phyloP scores from a whole-genome alignment of 352 stramenopile genomes.

The Pythium angustatum region DNA sequence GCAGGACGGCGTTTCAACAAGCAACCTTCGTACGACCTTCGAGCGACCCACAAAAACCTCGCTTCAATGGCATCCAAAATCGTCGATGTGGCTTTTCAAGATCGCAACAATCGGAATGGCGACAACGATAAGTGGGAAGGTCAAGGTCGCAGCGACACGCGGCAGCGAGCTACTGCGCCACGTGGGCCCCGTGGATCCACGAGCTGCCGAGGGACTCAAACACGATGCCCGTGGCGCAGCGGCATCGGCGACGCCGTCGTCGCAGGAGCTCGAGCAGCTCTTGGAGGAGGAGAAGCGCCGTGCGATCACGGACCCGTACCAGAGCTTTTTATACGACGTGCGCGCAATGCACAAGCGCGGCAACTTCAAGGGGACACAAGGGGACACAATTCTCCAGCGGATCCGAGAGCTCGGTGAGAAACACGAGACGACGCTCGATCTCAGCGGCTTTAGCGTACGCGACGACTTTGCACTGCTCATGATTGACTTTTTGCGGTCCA shows the following conservation, averaged over 20 bases:
- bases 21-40: slow-evolving; percentile 23
- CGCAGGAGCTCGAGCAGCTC: slow-evolving; percentile 45
- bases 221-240: slow-evolving; percentile 14
- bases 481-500: slow-evolving; percentile 50
- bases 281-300: slow-evolving; percentile 66
- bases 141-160: slow-evolving; percentile 42
- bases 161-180: slow-evolving; percentile 50
- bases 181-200: slow-evolving; percentile 56
- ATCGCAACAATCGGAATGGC: slow-evolving; percentile 12
- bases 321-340: slow-evolving; percentile 66
- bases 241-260: not conserved
- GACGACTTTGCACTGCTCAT: slow-evolving; percentile 65
- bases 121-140: slow-evolving; percentile 13
- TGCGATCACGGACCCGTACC: slow-evolving; percentile 61
- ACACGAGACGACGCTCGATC: slow-evolving; percentile 42
- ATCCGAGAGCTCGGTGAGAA: slow-evolving; percentile 46
- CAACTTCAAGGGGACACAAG: slow-evolving; percentile 66
- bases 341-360: slow-evolving; percentile 58
- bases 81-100: slow-evolving; percentile 30
- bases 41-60: not conserved
- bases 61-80: slow-evolving; percentile 7
- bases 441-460: slow-evolving; percentile 54
- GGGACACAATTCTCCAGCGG: slow-evolving; percentile 52
- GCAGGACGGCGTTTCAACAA: slow-evolving; percentile 3
- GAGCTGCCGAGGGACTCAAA: slow-evolving; percentile 56